A percentile compares a stretch with the other conserved stretches of the same genome.
phyloP scores from a whole-genome alignment of 2,329 filamentous ascomycete species.

The Raffaelea deltoideospora region DNA sequence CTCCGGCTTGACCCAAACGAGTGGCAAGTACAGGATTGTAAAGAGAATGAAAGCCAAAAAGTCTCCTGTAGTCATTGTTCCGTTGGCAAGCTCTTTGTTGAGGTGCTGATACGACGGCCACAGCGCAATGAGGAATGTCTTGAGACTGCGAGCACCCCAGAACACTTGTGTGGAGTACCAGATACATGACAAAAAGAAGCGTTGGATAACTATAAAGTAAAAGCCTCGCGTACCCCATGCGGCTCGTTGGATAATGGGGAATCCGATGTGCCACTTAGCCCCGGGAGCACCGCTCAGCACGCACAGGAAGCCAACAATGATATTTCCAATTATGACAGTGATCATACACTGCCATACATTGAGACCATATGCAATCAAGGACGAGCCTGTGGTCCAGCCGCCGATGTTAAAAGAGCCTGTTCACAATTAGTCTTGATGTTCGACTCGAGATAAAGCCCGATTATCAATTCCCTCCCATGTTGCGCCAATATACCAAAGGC shows the following conservation, averaged over 20 bases:
- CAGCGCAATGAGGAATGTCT: slow-evolving; percentile 16
- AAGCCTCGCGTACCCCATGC: slow-evolving; percentile 26
- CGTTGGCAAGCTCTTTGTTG: slow-evolving; percentile 11
- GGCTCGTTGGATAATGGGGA: slow-evolving; percentile 21
- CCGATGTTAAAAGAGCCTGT: slow-evolving; percentile 17
- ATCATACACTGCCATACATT: slow-evolving; percentile 23
- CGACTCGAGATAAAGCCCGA: background rate
- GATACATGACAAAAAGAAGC: slow-evolving; percentile 32
- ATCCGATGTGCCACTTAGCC: slow-evolving; percentile 26
- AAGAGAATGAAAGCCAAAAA: slow-evolving; percentile 16
- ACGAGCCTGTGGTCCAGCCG: slow-evolving; percentile 17
- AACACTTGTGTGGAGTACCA: slow-evolving; percentile 31
- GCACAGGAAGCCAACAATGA: slow-evolving; percentile 23
- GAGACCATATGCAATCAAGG: slow-evolving; percentile 1
- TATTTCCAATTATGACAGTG: slow-evolving; percentile 26
- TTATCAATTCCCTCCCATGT: too few species aligned
- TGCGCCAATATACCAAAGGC: background rate
- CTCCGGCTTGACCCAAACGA: slow-evolving; percentile 28
- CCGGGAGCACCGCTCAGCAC: slow-evolving; percentile 21
- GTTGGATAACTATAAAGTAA: slow-evolving; percentile 24
- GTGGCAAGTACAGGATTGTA: slow-evolving; percentile 17
- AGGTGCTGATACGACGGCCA: slow-evolving; percentile 13
- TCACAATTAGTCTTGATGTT: background rate
- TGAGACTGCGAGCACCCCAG: slow-evolving; percentile 20
- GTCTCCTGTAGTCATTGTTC: slow-evolving; percentile 12